A percentile compares a stretch with the other conserved stretches of the same genome.
Conservation (phyloP, 306 rosid genomes). For the Medicago truncatula region MtrunA17r5.0-ANR NC_053045.1:45012001-45012500, state of each 20-base stretch:
- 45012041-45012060: background rate
- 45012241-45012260: conserved; percentile 82
- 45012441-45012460: conserved; percentile 47
- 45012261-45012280: conserved; percentile 79
- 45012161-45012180: conserved; percentile 5
- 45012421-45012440: conserved; percentile 33
- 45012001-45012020: too few relatives aligned
- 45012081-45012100: background rate
- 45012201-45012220: conserved; percentile 83
- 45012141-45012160: background rate
- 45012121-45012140: background rate
- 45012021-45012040: too few relatives aligned
- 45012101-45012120: background rate
- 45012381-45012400: conserved; percentile 40
- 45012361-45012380: background rate
- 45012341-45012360: conserved; percentile 22
- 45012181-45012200: conserved; percentile 34
- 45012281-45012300: conserved; percentile 74
- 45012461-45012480: conserved; percentile 22
- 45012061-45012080: background rate
- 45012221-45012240: conserved; percentile 82
- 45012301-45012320: background rate
- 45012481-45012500: conserved; percentile 6
- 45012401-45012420: conserved; percentile 25
- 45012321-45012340: conserved; percentile 10